Evolutionary conservation across 2,329 filamentous ascomycete species (phyloP), one percentile per base, ranked within the genome.

Genomic region (Gaeumannomyces sp.): DNA sequence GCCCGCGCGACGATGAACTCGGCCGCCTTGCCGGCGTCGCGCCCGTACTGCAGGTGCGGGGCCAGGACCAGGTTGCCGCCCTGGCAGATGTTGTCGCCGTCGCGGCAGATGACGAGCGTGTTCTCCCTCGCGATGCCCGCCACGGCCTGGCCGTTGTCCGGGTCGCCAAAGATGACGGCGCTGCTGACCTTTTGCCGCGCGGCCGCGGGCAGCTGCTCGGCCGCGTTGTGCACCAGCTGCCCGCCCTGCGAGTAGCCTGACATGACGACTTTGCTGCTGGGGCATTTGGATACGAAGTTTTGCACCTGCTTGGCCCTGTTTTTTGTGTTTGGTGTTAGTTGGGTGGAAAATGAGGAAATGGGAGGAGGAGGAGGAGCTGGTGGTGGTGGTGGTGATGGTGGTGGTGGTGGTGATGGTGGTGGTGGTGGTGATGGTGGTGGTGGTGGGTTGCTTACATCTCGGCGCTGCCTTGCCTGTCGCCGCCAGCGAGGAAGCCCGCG

Each of bases 231-330:
- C 28, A 73, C 69, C n/a, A 74, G 63, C 66, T 73, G 72, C 4
- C 68, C 71, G 33, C 73, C 73, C 62, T 74, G 72, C 13, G 70
- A 71, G 62, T 73, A 81, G 10, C 79, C 79, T 14, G 76, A 72
- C 69, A 81, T 72, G 6, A 80, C 77, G 45, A 81, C 68, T 53
- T 76, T 73, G 2, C 77, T 80, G 50, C 71, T 68, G 0, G 78
- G 77, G 65, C 79, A 81, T 6, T 71, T 64, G 16, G 67, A 68
- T 50, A 74, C 70, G 2, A 76, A 73, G 59, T 73, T 64, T 1
- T 63, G 63, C 16, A 70, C 63, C 3, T 68, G 57, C 11, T 73
- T 66, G 27, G 76, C 76, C 74, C 78, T 77, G 63, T 69, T 10
- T 65, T 62, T 61, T 45, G 14, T 45, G n/a, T 19, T n/a, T 35